These are phyloP conservation scores for Paecilomyces niveus DNA, from an alignment of 2,329 filamentous ascomycete species.

Conservation along the genomic window DNA sequence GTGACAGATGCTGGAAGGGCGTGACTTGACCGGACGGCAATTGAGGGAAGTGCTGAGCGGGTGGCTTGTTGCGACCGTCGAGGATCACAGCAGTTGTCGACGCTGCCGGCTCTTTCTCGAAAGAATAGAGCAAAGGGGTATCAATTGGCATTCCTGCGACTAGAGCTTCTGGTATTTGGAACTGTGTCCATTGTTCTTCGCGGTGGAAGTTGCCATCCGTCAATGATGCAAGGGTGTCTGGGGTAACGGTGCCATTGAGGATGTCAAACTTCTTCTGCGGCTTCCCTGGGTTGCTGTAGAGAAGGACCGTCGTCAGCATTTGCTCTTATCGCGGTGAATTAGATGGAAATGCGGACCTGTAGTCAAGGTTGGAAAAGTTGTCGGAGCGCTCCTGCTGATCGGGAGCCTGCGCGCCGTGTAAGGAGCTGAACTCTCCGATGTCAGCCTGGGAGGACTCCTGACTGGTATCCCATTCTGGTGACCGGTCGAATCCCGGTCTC, in stretches of 20 bases:
- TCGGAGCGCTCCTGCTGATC: background rate
- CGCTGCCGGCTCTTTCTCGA: conserved; percentile 19
- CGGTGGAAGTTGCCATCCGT: conserved; percentile 31
- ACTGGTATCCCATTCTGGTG: conserved; percentile 31
- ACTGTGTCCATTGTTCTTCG: conserved; percentile 32
- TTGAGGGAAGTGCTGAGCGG: conserved; percentile 22
- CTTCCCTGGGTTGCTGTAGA: conserved; percentile 24
- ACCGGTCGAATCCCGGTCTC: conserved; percentile 27
- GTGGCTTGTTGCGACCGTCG: conserved; percentile 25
- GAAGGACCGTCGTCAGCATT: conserved; percentile 1
- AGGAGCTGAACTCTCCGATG: conserved; percentile 24
- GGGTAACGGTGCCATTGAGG: conserved; percentile 28
- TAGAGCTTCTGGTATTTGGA: conserved; percentile 28
- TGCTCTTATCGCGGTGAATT: background rate
- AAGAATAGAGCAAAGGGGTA: conserved; percentile 24
- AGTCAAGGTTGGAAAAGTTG: background rate
- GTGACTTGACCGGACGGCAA: conserved; percentile 19
- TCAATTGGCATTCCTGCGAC: conserved; percentile 26
- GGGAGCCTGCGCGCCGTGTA: conserved; percentile 18
- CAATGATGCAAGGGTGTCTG: conserved; percentile 28
- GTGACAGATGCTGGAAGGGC: conserved; percentile 4
- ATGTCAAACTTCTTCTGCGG: conserved; percentile 26
- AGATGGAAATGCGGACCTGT: background rate
- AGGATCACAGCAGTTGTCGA: conserved; percentile 27
- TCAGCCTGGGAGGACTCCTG: conserved; percentile 24